phyloP scores from a whole-genome alignment of 345 rosid species.

The Psidium friedrichsthalianum region DNA sequence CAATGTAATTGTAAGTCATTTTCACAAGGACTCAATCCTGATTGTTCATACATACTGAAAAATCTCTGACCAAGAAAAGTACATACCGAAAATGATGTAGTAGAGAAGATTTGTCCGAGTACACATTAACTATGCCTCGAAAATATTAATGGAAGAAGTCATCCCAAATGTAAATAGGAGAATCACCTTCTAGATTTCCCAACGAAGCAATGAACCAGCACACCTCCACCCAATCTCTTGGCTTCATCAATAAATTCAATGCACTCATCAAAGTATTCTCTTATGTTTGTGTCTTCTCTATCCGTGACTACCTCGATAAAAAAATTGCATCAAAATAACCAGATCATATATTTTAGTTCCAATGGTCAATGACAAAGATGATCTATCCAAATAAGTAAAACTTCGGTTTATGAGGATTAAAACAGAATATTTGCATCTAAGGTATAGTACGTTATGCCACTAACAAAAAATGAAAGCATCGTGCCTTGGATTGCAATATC shows the following conservation, averaged over 20 bases:
- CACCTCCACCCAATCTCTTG: conserved; percentile 50
- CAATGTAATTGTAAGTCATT: not conserved
- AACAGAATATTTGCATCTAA: not conserved
- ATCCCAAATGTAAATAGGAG: not conserved
- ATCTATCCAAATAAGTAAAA: not conserved
- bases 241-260: conserved; percentile 59
- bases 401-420: not conserved
- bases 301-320: conserved; percentile 25
- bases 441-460: not conserved
- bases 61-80: not conserved
- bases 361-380: not conserved
- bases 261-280: conserved; percentile 50
- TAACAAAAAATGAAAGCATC: not conserved
- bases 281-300: conserved; percentile 47
- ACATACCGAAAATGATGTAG: not conserved
- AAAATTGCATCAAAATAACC: not conserved
- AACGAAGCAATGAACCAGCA: conserved; percentile 61
- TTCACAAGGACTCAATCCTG: not conserved
- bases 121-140: not conserved
- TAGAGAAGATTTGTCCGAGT: not conserved
- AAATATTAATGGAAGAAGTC: not conserved
- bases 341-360: not conserved
- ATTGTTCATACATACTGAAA: not conserved
- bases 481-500: not conserved
- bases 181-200: conserved; percentile 58